phyloP scores from a whole-genome alignment of 1,139 yeast genomes.

The Blastobotrys indianensis region DNA sequence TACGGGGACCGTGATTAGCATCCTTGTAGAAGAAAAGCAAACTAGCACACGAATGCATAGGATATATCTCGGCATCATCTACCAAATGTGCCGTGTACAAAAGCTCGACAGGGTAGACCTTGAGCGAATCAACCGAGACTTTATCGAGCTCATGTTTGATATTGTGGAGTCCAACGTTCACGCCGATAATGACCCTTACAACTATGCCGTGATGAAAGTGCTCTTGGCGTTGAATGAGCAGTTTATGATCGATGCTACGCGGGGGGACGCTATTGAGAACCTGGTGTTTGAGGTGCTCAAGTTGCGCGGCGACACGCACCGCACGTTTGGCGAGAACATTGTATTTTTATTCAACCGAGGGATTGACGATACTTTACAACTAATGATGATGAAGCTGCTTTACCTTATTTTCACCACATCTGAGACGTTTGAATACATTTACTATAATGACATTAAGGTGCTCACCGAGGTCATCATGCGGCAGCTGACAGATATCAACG shows the following conservation, averaged over 20 bases:
- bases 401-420: slow-evolving; percentile 69
- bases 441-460: slow-evolving; percentile 79
- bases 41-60: slow-evolving; percentile 28
- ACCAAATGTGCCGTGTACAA: slow-evolving; percentile 47
- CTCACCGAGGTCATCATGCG: slow-evolving; percentile 79
- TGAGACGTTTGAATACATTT: slow-evolving; percentile 59
- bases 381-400: slow-evolving; percentile 71
- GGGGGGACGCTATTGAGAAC: slow-evolving; percentile 22
- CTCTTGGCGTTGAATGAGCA: slow-evolving; percentile 77
- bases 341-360: slow-evolving; percentile 71
- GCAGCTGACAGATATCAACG: slow-evolving; percentile 64
- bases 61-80: slow-evolving; percentile 48
- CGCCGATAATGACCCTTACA: slow-evolving; percentile 54
- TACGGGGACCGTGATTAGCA: slow-evolving; percentile 39
- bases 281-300: slow-evolving; percentile 29
- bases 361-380: slow-evolving; percentile 63
- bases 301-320: slow-evolving; percentile 32
- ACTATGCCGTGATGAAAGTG: slow-evolving; percentile 68
- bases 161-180: slow-evolving; percentile 47
- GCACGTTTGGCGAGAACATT: slow-evolving; percentile 49
- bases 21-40: slow-evolving; percentile 31
- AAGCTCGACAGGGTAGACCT: slow-evolving; percentile 43
- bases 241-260: slow-evolving; percentile 57
- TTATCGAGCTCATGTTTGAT: slow-evolving; percentile 50
- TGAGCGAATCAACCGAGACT: slow-evolving; percentile 44